Conservation (phyloP, 2,329 filamentous ascomycete genomes). For the Hortaea werneckii region DNA sequence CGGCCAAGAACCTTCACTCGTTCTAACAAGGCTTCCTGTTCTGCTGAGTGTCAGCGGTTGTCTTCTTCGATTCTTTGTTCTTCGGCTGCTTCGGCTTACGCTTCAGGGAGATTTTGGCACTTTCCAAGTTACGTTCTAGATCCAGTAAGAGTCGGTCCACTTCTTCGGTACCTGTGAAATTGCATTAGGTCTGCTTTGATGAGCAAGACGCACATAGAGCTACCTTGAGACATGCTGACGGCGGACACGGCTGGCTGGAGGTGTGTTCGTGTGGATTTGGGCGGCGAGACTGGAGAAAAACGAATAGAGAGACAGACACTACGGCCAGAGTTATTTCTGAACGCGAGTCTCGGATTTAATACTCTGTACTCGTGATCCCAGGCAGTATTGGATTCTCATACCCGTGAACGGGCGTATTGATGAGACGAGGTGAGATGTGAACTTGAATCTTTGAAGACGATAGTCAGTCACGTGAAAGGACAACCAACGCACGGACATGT, state of each 20-base stretch:
- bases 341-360: too few species aligned
- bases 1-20: slow-evolving; percentile 72
- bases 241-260: background rate
- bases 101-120: slow-evolving; percentile 18
- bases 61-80: background rate
- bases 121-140: slow-evolving; percentile 19
- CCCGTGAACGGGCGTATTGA: too few species aligned
- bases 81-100: slow-evolving; percentile 8
- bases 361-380: too few species aligned
- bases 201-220: background rate
- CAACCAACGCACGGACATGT: too few species aligned
- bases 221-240: background rate
- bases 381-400: too few species aligned
- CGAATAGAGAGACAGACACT: too few species aligned
- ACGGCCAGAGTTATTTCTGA: too few species aligned
- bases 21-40: slow-evolving; percentile 47
- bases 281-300: too few species aligned
- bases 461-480: too few species aligned
- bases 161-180: slow-evolving; percentile 10
- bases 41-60: slow-evolving; percentile 32
- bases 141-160: slow-evolving; percentile 20
- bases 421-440: too few species aligned
- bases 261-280: too few species aligned
- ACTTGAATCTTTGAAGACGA: too few species aligned
- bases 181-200: background rate